A percentile compares a stretch with the other conserved stretches of the same genome.
Evolutionary conservation across 1,139 yeast species (phyloP).

Genomic region (Blastobotrys indianensis): DNA sequence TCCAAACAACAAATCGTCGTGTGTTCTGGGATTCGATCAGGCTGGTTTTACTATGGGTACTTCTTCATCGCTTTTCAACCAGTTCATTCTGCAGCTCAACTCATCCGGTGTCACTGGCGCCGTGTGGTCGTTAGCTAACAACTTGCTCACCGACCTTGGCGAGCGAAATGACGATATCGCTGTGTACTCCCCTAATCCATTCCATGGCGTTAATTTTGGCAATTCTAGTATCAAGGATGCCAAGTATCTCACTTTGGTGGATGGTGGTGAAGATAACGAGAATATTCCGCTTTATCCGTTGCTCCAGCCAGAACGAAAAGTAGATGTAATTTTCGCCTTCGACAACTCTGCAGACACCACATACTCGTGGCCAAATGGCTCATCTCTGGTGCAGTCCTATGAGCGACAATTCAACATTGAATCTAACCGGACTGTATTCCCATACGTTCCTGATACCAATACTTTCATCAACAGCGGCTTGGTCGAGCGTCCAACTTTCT

Average conservation of each 20-base stretch:
- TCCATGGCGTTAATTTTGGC: constrained; percentile 36
- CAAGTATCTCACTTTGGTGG: constrained; percentile 56
- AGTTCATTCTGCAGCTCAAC: constrained; percentile 55
- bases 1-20: constrained; percentile 31
- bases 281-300: constrained; percentile 77
- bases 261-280: constrained; percentile 84
- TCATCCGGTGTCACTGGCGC: constrained; percentile 47
- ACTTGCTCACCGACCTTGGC: constrained; percentile 27
- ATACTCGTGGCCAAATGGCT: constrained; percentile 50
- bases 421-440: constrained; percentile 60
- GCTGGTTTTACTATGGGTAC: constrained; percentile 75
- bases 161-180: constrained; percentile 56
- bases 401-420: constrained; percentile 61
- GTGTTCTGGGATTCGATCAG: constrained; percentile 68
- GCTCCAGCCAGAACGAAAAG: constrained; percentile 59
- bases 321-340: constrained; percentile 75
- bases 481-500: constrained; percentile 57
- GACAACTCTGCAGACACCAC: constrained; percentile 85
- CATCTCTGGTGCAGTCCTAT: constrained; percentile 58
- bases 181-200: constrained; percentile 71
- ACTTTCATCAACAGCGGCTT: constrained; percentile 47
- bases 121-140: constrained; percentile 39
- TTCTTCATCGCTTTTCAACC: constrained; percentile 72
- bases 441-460: constrained; percentile 68
- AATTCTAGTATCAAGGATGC: constrained; percentile 35